A percentile compares a stretch with the other conserved stretches of the same genome.
Conservation (phyloP, 2,329 filamentous ascomycete species). For the Pochonia chlamydosporia region DNA sequence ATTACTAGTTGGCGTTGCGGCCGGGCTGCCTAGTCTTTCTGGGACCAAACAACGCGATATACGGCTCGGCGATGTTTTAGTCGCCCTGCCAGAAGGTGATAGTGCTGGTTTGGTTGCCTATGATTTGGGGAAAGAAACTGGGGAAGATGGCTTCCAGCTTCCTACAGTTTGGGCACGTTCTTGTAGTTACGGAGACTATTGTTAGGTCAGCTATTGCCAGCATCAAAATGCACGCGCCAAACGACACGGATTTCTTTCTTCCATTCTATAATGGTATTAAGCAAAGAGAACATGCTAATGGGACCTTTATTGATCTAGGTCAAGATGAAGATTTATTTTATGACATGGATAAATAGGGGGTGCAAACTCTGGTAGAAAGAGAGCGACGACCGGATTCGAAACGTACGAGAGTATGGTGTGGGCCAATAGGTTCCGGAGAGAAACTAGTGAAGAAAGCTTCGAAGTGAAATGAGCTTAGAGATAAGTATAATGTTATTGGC, state of each 20-base stretch:
- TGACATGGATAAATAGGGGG: conserved; percentile 3
- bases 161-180: conserved; percentile 16
- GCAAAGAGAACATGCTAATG: conserved; percentile 15
- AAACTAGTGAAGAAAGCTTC: conserved; percentile 5
- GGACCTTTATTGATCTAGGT: conserved; percentile 25
- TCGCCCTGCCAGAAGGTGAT: conserved; percentile 19
- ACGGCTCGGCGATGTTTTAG: conserved; percentile 30
- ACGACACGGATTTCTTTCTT: conserved; percentile 16
- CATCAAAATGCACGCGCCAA: conserved; percentile 19
- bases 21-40: conserved; percentile 21
- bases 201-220: conserved; percentile 27
- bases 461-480: conserved; percentile 5
- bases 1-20: conserved; percentile 29
- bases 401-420: conserved; percentile 27
- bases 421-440: conserved; percentile 8
- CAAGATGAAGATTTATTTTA: conserved; percentile 18
- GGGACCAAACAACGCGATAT: conserved; percentile 22
- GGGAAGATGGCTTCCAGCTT: conserved; percentile 19
- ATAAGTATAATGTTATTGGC: conserved; percentile 1
- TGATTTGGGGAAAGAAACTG: conserved; percentile 26
- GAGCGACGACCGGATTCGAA: conserved; percentile 9
- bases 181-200: conserved; percentile 23
- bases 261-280: conserved; percentile 18
- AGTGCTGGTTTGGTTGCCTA: conserved; percentile 24
- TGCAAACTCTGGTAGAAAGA: conserved; percentile 9